These are phyloP conservation scores for Cryomyces minteri DNA, from an alignment of 495 filamentous ascomycete genomes.

Conservation along the genomic window DNA sequence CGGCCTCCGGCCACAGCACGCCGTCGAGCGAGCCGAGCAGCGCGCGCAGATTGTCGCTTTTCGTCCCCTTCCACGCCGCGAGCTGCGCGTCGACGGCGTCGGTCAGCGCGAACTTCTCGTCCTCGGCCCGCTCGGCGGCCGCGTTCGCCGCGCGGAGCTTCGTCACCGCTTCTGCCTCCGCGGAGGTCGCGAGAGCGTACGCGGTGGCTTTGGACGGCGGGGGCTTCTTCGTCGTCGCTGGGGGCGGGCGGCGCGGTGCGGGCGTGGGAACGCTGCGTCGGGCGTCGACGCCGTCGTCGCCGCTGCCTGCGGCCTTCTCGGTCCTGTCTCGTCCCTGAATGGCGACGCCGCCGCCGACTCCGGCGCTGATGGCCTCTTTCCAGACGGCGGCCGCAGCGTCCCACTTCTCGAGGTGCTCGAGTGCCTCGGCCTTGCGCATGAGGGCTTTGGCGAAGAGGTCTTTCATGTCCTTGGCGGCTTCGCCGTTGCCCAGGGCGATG, in stretches of 20 bases:
- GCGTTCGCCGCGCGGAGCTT: constrained; percentile 65
- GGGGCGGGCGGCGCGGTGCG: constrained; percentile 8
- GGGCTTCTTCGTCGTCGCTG: constrained; percentile 12
- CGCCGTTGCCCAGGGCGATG: constrained; percentile 45
- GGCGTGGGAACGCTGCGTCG: background rate
- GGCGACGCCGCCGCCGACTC: constrained; percentile 64
- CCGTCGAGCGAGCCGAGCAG: constrained; percentile 73
- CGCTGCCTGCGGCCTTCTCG: constrained; percentile 44
- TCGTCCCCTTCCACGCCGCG: constrained; percentile 64
- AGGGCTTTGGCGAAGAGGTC: constrained; percentile 86
- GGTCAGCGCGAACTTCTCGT: constrained; percentile 77
- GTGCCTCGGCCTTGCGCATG: constrained; percentile 82
- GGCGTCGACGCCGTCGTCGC: background rate
- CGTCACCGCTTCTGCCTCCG: constrained; percentile 46
- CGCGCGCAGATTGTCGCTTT: constrained; percentile 81
- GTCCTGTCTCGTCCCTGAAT: constrained; percentile 79
- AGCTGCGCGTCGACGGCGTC: constrained; percentile 70
- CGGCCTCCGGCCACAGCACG: constrained; percentile 78
- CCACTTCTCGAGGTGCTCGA: constrained; percentile 95
- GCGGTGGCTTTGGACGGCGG: constrained; percentile 7
- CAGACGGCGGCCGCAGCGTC: constrained; percentile 60
- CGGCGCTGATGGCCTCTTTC: constrained; percentile 64
- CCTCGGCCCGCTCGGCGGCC: constrained; percentile 64
- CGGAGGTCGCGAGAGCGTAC: constrained; percentile 14
- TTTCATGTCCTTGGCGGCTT: constrained; percentile 67